Base-by-base conservation (phyloP, 1,284 basidiomycete species). In the Porogramme epimiltina region DNA sequence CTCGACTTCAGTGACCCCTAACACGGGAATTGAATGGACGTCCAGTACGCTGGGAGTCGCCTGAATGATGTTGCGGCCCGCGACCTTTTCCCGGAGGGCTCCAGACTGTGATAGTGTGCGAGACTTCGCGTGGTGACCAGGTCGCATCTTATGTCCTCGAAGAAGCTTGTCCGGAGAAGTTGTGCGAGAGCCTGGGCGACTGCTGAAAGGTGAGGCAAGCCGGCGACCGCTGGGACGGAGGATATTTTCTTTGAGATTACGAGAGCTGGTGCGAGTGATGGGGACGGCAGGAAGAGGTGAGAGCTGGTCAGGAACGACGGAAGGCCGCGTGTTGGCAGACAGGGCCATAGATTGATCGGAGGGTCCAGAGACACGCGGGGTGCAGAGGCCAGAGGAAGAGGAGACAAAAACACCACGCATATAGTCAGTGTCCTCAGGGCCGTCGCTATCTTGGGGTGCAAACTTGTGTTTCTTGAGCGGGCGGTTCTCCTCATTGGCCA, bases 161-260 rank as follows among this genome's bases (percentile, higher is more conserved):
- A 46, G 23, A 2, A 19, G 6, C 22, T 48, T 60, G 31, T 65
- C 66, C 1, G 80, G 77, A 48, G 80, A 81, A 26, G 71, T 53
- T 22, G 66, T 52, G 28, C 68, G 66, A 53, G 79, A 80, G 36
- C 64, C 68, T 20, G 77, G 75, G 39, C 71, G 72, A 55, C 77
- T 78, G 47, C 59, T 62, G 59, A 71, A 73, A 19, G 70, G 76
- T 58, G 62, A 73, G 33, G 70, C 72, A 44, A 74, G 67, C 40
- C 53, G 51, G 31, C 64, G 54, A 64, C 61, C 19, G n/a, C 51
- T 49, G 49, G 59, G 36, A 10, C 45, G 5, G 47, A 36, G 9
- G 16, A n/a, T 31, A 44, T 81, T 81, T 63, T 81, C 80, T 57
- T 80, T 80, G 43, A 78, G 67, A 43, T 70, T 73, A 41, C 70